A percentile compares a stretch with the other conserved stretches of the same genome.
phyloP scores from a whole-genome alignment of 164 flowering plant genomes.

The Chimonanthus salicifolius region DNA sequence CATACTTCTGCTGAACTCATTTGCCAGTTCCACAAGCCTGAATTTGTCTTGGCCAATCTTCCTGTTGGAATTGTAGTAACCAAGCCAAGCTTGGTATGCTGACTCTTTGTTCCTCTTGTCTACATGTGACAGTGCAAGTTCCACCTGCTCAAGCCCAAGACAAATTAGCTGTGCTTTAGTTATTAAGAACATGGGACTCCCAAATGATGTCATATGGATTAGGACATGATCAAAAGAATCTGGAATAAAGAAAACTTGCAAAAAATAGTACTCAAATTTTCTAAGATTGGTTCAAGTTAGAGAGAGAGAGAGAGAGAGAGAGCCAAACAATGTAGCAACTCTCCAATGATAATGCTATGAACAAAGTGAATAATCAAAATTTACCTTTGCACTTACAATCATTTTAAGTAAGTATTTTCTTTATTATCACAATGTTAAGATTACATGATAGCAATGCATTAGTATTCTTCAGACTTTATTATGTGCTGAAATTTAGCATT shows the following conservation, averaged over 20 bases:
- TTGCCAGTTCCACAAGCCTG: slow-evolving; percentile 85
- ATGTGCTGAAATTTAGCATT: neutral
- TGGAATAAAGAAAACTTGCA: neutral
- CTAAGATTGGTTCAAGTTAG: too few relatives aligned
- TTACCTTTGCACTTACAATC: neutral
- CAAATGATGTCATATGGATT: neutral
- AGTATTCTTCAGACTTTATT: neutral
- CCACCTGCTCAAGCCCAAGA: slow-evolving; percentile 46
- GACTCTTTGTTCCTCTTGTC: slow-evolving; percentile 86
- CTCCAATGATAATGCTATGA: neutral
- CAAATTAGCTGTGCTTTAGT: neutral
- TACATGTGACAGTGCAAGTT: slow-evolving; percentile 64
- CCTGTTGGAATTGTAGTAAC: slow-evolving; percentile 79
- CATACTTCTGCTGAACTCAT: slow-evolving; percentile 90
- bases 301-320: neutral
- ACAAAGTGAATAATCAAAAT: neutral
- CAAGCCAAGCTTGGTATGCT: slow-evolving; percentile 98
- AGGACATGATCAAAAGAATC: neutral
- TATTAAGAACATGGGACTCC: neutral
- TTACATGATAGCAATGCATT: neutral
- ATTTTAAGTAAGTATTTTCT: too few relatives aligned
- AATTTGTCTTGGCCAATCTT: slow-evolving; percentile 61
- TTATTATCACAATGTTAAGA: too few relatives aligned
- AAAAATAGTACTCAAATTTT: too few relatives aligned
- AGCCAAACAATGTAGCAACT: neutral